A percentile compares a stretch with the other conserved stretches of the same genome.
These are phyloP conservation scores for Sungouiozyma ichnusensis DNA, from an alignment of 805 yeast genomes.

Conservation along the genomic window DNA sequence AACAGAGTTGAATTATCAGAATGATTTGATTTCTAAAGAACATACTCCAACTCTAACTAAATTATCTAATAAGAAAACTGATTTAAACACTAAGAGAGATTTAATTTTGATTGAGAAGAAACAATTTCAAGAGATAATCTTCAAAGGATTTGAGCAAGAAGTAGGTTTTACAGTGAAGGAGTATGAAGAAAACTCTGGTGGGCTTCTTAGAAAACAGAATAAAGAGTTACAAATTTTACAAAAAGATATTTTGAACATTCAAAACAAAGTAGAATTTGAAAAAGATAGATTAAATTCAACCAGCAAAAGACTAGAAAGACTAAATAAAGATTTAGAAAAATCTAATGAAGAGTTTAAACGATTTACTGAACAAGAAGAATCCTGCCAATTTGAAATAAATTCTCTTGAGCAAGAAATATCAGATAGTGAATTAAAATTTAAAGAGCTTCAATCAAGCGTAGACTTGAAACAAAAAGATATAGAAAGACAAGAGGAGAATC, in stretches of 20 bases:
- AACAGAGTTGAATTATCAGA: conserved; percentile 44
- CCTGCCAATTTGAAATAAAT: conserved; percentile 28
- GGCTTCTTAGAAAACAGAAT: conserved; percentile 41
- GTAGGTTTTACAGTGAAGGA: conserved; percentile 52
- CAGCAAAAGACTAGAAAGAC: conserved; percentile 32
- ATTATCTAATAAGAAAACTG: conserved; percentile 17
- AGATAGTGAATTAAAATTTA: conserved; percentile 29
- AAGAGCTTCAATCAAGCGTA: conserved; percentile 25
- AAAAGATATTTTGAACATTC: conserved; percentile 49
- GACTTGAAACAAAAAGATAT: conserved; percentile 26
- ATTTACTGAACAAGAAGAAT: conserved; percentile 27
- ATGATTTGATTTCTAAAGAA: conserved; percentile 23
- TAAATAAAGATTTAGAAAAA: conserved; percentile 32
- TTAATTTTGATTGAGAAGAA: conserved; percentile 24
- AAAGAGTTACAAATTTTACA: conserved; percentile 52
- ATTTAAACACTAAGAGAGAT: conserved; percentile 18
- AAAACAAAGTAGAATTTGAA: conserved; percentile 58
- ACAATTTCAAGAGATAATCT: conserved; percentile 36
- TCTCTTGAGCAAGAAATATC: conserved; percentile 34
- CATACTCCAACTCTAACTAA: conserved; percentile 18
- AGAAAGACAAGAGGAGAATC: conserved; percentile 39
- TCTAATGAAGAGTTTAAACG: conserved; percentile 29
- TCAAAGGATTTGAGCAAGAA: conserved; percentile 42
- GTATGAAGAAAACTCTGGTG: conserved; percentile 62
- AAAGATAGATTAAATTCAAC: conserved; percentile 47